These are phyloP conservation scores for Hirsutella minnesotensis DNA, from an alignment of 2,329 filamentous ascomycete species.

Conservation along the genomic window DNA sequence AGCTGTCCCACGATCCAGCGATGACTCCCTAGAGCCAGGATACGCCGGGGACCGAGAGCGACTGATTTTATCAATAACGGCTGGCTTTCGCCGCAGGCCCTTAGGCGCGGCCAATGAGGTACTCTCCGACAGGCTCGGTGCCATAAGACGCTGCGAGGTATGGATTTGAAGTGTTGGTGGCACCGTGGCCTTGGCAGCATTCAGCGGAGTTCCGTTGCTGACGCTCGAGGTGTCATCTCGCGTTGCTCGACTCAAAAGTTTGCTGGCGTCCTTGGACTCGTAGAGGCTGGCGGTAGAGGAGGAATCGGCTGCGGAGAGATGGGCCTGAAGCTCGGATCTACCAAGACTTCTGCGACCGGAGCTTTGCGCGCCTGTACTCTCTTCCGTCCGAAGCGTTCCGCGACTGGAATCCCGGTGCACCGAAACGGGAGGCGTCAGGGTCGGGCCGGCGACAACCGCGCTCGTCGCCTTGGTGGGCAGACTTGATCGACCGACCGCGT, in stretches of 20 bases:
- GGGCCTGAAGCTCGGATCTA: slow-evolving; percentile 27
- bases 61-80: slow-evolving; percentile 44
- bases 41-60: slow-evolving; percentile 29
- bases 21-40: slow-evolving; percentile 44
- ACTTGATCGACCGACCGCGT: slow-evolving; percentile 24
- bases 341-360: slow-evolving; percentile 29
- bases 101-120: slow-evolving; percentile 24
- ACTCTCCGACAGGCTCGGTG: slow-evolving; percentile 20
- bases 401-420: slow-evolving; percentile 36
- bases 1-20: slow-evolving; percentile 42
- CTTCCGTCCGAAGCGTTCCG: slow-evolving; percentile 29
- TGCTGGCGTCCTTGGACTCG: slow-evolving; percentile 24
- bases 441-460: slow-evolving; percentile 27
- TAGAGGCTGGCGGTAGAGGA: slow-evolving; percentile 21
- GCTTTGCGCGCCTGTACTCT: slow-evolving; percentile 24
- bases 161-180: slow-evolving; percentile 16
- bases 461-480: slow-evolving; percentile 31
- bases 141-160: slow-evolving; percentile 21
- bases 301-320: slow-evolving; percentile 22
- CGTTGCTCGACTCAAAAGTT: slow-evolving; percentile 19
- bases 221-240: slow-evolving; percentile 32
- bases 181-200: slow-evolving; percentile 23
- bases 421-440: slow-evolving; percentile 36
- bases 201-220: slow-evolving; percentile 30
- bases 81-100: slow-evolving; percentile 31